Percentiles rank a stretch among this genome's conserved stretches.
Conservation (phyloP, 2,329 filamentous ascomycete genomes). For the Monosporascus sp. region DNA sequence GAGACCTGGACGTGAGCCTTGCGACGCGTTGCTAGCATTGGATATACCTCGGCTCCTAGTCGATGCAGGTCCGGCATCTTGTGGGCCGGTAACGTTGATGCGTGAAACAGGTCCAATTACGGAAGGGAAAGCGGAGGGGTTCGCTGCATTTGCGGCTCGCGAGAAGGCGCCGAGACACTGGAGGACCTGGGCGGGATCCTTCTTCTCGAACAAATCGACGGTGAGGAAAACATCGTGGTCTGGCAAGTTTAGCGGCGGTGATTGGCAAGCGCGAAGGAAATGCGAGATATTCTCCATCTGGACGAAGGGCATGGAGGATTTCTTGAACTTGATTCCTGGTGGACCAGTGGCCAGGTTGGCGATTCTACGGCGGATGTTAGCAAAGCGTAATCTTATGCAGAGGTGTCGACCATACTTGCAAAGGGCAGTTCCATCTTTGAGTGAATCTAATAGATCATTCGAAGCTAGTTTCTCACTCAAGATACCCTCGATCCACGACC, state of each 20-base stretch:
- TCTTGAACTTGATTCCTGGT: conserved; percentile 82
- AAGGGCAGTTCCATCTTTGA: conserved; percentile 87
- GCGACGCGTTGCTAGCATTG: conserved; percentile 54
- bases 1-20: conserved; percentile 37
- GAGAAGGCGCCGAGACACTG: conserved; percentile 93
- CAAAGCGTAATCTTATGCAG: not conserved
- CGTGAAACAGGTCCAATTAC: conserved; percentile 69
- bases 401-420: conserved; percentile 65
- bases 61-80: conserved; percentile 54
- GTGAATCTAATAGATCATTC: conserved; percentile 73
- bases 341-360: conserved; percentile 73
- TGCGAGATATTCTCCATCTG: conserved; percentile 99
- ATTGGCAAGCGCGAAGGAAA: conserved; percentile 84
- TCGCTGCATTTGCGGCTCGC: conserved; percentile 69
- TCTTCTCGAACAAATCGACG: conserved; percentile 90
- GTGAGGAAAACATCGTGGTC: conserved; percentile 96
- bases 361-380: conserved; percentile 50
- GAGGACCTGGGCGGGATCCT: conserved; percentile 92
- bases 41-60: conserved; percentile 46
- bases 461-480: conserved; percentile 68
- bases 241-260: conserved; percentile 77
- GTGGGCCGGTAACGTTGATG: conserved; percentile 56
- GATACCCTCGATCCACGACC: conserved; percentile 77
- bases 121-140: conserved; percentile 68
- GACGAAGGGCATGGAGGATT: conserved; percentile 92